Evolutionary conservation across 176 grass and related monocot genomes (phyloP).

Genomic region (Elymus sibiricus): DNA sequence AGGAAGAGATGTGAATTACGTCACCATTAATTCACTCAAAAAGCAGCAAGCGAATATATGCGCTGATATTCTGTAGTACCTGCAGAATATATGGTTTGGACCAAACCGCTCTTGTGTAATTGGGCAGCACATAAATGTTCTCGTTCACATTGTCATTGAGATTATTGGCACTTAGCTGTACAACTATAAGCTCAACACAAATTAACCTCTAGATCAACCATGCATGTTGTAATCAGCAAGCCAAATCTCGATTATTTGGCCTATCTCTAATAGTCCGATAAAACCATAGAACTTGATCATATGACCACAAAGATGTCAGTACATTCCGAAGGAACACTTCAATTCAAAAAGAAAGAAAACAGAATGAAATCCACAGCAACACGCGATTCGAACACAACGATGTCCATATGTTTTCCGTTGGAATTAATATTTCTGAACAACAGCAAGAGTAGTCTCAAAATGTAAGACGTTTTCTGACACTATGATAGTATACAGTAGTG

Average conservation of each 20-base stretch:
- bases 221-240: background rate
- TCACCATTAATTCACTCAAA: conserved; percentile 30
- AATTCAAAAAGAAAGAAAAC: background rate
- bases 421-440: background rate
- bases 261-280: background rate
- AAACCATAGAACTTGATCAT: background rate
- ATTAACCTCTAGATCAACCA: background rate
- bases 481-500: too few relatives aligned
- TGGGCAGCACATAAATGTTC: background rate
- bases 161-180: background rate
- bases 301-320: background rate
- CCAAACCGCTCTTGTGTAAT: background rate
- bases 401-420: background rate
- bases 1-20: conserved; percentile 8
- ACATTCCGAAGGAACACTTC: background rate
- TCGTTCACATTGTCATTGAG: background rate
- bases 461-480: too few relatives aligned
- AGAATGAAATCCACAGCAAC: background rate
- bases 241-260: background rate
- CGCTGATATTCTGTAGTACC: background rate
- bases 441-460: background rate
- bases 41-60: conserved; percentile 12
- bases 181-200: background rate
- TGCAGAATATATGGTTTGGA: background rate
- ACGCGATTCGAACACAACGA: background rate